A percentile compares a stretch with the other conserved stretches of the same genome.
Evolutionary conservation across 495 filamentous ascomycete species (phyloP).

Genomic region (Neurospora sp.): DNA sequence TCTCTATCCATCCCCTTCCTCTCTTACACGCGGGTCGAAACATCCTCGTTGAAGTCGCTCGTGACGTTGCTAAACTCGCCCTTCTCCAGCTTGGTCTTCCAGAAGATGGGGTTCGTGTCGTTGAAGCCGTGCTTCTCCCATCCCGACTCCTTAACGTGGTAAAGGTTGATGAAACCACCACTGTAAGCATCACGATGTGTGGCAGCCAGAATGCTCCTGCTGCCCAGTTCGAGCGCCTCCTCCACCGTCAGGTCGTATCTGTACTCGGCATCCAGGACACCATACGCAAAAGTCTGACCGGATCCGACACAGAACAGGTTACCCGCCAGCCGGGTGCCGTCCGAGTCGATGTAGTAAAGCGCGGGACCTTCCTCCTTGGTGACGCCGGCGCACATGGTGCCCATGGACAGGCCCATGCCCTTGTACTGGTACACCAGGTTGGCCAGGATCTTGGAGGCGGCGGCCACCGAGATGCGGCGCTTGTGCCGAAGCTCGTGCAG

Average conservation of each 20-base stretch:
- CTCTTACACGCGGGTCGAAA: not conserved
- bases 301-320: constrained; percentile 98
- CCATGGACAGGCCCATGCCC: constrained; percentile 95
- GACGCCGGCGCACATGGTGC: constrained; percentile 97
- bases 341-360: constrained; percentile 97
- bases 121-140: constrained; percentile 98
- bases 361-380: constrained; percentile 93
- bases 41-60: constrained; percentile 50
- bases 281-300: constrained; percentile 97
- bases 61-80: constrained; percentile 98
- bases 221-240: constrained; percentile 82
- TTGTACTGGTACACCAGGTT: constrained; percentile 98
- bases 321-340: constrained; percentile 84
- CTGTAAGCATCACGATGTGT: constrained; percentile 97
- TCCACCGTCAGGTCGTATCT: constrained; percentile 73
- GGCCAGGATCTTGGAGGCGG: constrained; percentile 94
- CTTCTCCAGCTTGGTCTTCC: constrained; percentile 97
- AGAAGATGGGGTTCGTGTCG: constrained; percentile 94
- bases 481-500: constrained; percentile 99
- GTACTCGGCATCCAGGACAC: constrained; percentile 94
- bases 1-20: not conserved
- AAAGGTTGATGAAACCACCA: constrained; percentile 95
- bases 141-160: constrained; percentile 96
- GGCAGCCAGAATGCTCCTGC: constrained; percentile 87
- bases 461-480: constrained; percentile 93